Evolutionary conservation across 331 rosid genomes (phyloP).

Genomic region (Telfairia occidentalis): DNA sequence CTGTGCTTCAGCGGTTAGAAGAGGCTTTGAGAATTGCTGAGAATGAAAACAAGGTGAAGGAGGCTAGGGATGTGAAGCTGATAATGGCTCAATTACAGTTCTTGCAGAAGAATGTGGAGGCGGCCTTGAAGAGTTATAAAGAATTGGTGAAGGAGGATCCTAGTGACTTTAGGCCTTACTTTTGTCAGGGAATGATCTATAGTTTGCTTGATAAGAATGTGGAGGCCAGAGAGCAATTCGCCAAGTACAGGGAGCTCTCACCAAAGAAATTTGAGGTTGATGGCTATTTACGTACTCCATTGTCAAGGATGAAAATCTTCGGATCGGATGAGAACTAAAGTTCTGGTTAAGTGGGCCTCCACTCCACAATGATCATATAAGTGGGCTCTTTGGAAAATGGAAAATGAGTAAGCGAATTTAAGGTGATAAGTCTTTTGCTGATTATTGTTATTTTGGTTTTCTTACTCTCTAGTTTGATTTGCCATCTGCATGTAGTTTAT

Average conservation of each 20-base stretch:
- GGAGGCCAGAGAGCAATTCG: conserved; percentile 70
- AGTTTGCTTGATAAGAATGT: conserved; percentile 70
- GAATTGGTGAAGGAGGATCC: conserved; percentile 61
- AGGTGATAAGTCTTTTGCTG: conserved; percentile 3
- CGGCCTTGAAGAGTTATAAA: conserved; percentile 44
- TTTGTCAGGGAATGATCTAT: conserved; percentile 78
- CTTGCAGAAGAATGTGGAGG: conserved; percentile 78
- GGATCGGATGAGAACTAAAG: conserved; percentile 58
- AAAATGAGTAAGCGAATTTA: neutral
- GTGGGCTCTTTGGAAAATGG: neutral
- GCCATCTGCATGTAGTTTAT: neutral
- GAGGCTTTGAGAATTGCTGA: conserved; percentile 57
- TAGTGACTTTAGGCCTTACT: conserved; percentile 67
- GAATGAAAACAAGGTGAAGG: conserved; percentile 47
- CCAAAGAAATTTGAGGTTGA: conserved; percentile 88
- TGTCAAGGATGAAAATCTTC: conserved; percentile 71
- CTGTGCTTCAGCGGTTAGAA: conserved; percentile 42
- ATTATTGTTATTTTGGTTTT: neutral
- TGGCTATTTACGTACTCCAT: conserved; percentile 63
- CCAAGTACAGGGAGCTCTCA: conserved; percentile 58
- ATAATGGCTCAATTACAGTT: conserved; percentile 80
- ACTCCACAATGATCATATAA: neutral
- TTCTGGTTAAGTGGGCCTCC: neutral
- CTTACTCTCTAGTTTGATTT: neutral
- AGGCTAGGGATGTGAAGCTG: conserved; percentile 63